Base-by-base conservation (phyloP, 164 flowering plant species). In the Dillenia suffruticosa region DNA sequence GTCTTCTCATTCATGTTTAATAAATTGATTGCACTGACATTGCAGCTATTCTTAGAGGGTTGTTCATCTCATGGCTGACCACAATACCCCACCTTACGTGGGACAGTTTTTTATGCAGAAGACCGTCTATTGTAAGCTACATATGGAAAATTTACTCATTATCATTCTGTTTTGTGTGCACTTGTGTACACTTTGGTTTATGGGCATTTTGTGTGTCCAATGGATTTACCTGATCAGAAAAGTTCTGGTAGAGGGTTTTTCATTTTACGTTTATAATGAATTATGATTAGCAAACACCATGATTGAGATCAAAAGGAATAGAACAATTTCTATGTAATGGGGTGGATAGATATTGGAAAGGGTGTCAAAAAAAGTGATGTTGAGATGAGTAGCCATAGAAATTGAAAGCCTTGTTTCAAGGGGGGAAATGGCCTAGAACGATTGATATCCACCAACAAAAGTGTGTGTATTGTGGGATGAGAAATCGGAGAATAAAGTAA, bases 381-480 rank as follows among this genome's bases (percentile, higher is more conserved):
- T 56, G 67, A 69, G 69, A 69, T 74, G 73, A 68, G 70, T 17
- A 70, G 64, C 74, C 75, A 74, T 65, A 16, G 75, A 68, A 65
- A 57, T 62, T 61, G 75, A 63, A 65, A 71, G 71, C 69, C 62
- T 71, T 64, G 69, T 65, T 72, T 63, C 67, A 54, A 66, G 59
- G 71, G 40, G 40, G 70, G 57, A 62, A 58, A 68, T 72, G 62
- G 63, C 63, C 68, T 62, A 62, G 45, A 62, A 57, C 59, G 65
- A 55, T 54, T 54, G 63, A 64, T 50, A 40, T 58, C 72, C 78
- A 68, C 70, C 68, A 71, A 64, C 68, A 71, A 75, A 72, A 67
- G 59, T 67, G 69, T 54, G 56, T 17, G 4, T 68, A 67, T 56
- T 67, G 69, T 54, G 50, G 13, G 9, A 49, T 49, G 52, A 61